Evolutionary conservation across 73 alveolate genomes (phyloP), one percentile per base, ranked within the genome.

Genomic region (Paramecium biaurelia): DNA sequence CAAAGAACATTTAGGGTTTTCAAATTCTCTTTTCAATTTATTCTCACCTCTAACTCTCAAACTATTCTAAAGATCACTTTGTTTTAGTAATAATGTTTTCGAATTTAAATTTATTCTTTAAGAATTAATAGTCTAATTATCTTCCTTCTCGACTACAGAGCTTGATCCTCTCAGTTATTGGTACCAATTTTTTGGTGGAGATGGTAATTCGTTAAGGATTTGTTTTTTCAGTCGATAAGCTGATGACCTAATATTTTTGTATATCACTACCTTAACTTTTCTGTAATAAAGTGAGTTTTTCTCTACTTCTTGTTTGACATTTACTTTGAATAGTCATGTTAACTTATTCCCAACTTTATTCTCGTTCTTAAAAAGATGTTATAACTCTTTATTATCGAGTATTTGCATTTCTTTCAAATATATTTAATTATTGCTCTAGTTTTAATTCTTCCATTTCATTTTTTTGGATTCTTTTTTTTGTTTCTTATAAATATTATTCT

Each of bases 371-470:
- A 63, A 63, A 63, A 0, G 49, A 63, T 3, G 84, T 63, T 63
- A 63, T 63, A 7, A 63, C 84, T 63, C 84, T 63, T 63, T 63
- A 63, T 63, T 63, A 63, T 63, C 84, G 7, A 63, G 84, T 63
- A 30, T 14, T 63, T 23, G 84, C 84, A 63, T 63, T 63, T 63
- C 84, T 63, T 63, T 63, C 53, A 63, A 63, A 63, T 38, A 63
- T 26, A 30, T 9, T 26, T 14, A 63, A 63, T 32, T 63, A 63
- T 34, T 63, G 26, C 84, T 30, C 41, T 18, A 23, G 9, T 41
- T 30, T 32, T 24, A 30, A 4, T 12, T 23, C 84, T 63, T 63
- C 45, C 21, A 1, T 30, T 7, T 63, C 84, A 63, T 63, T 63
- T 30, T 12, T 30, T 63, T 63, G 15, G 0, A 63, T 63, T 63